phyloP scores from a whole-genome alignment of 1,284 basidiomycete genomes.

The Butyriboletus appendiculatus region DNA sequence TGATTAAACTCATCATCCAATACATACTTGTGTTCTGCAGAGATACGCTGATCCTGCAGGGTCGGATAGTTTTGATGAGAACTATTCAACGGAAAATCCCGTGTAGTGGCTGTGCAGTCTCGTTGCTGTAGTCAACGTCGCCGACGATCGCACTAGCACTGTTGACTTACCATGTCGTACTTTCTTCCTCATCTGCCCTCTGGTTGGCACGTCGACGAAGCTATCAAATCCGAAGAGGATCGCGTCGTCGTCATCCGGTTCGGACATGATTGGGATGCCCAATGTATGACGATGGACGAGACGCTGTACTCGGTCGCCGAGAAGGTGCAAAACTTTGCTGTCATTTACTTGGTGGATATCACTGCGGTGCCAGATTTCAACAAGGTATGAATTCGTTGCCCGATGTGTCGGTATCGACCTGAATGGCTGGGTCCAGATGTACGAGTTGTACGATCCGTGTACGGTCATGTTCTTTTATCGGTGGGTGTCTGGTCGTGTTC shows the following conservation, averaged over 20 bases:
- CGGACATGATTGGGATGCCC: conserved; percentile 92
- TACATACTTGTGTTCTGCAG: too few species aligned
- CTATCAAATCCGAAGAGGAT: conserved; percentile 97
- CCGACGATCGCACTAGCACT: not conserved
- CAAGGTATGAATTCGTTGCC: conserved; percentile 62
- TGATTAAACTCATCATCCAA: too few species aligned
- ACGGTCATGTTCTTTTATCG: conserved; percentile 99
- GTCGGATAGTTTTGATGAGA: not conserved
- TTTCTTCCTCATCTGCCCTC: conserved; percentile 92
- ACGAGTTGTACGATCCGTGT: conserved; percentile 92
- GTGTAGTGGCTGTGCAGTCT: conserved; percentile 4
- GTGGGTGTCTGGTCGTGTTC: conserved; percentile 39
- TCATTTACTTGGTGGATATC: conserved; percentile 95
- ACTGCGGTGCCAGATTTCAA: conserved; percentile 99
- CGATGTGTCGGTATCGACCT: not conserved
- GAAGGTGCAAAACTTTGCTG: conserved; percentile 98
- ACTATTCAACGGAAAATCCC: conserved; percentile 1
- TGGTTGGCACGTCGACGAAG: conserved; percentile 97
- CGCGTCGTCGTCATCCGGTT: conserved; percentile 95
- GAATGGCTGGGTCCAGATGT: conserved; percentile 61
- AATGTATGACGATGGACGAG: conserved; percentile 99
- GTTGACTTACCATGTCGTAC: conserved; percentile 59
- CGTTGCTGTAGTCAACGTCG: not conserved
- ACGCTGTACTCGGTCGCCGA: conserved; percentile 92
- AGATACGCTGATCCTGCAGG: too few species aligned